Evolutionary conservation across 2,329 filamentous ascomycete genomes (phyloP).

Genomic region (Lasiodiplodia sp.): DNA sequence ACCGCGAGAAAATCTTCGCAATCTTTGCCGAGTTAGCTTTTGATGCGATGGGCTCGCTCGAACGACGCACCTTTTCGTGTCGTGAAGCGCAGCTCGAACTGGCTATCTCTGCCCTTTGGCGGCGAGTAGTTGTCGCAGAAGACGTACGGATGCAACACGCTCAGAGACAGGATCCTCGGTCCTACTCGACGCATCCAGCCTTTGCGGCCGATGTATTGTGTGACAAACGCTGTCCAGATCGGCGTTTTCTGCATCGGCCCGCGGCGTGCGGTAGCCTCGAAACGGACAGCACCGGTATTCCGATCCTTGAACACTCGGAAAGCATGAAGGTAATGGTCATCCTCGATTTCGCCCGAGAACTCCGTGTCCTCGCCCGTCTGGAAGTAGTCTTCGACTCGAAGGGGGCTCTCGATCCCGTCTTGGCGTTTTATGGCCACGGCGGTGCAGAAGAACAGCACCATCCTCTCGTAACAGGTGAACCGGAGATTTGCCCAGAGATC

Average conservation of each 20-base stretch:
- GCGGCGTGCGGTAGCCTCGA: slow-evolving; percentile 63
- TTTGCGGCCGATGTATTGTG: slow-evolving; percentile 53
- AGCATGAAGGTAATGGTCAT: slow-evolving; percentile 60
- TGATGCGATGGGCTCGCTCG: too few relatives aligned
- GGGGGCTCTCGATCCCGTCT: slow-evolving; percentile 53
- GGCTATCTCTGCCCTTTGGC: slow-evolving; percentile 33
- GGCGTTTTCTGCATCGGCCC: slow-evolving; percentile 63
- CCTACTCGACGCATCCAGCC: slow-evolving; percentile 57
- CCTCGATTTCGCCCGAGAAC: slow-evolving; percentile 61
- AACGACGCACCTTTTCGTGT: slow-evolving; percentile 33
- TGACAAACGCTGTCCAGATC: slow-evolving; percentile 68
- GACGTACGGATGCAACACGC: slow-evolving; percentile 60
- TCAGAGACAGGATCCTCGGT: slow-evolving; percentile 55
- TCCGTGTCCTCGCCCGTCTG: slow-evolving; percentile 53
- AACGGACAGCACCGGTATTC: slow-evolving; percentile 59
- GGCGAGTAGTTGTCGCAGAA: slow-evolving; percentile 61
- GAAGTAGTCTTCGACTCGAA: slow-evolving; percentile 57
- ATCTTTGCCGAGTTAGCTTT: slow-evolving; percentile 2
- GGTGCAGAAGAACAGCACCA: slow-evolving; percentile 65
- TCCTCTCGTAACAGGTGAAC: slow-evolving; percentile 64
- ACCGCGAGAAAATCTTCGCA: slow-evolving; percentile 13
- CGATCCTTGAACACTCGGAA: slow-evolving; percentile 63
- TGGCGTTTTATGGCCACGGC: slow-evolving; percentile 66
- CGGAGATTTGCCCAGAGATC: slow-evolving; percentile 62
- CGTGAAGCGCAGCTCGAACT: slow-evolving; percentile 25